Evolutionary conservation across 257 asterid species (phyloP).

Genomic region (Solanum sitiens): DNA sequence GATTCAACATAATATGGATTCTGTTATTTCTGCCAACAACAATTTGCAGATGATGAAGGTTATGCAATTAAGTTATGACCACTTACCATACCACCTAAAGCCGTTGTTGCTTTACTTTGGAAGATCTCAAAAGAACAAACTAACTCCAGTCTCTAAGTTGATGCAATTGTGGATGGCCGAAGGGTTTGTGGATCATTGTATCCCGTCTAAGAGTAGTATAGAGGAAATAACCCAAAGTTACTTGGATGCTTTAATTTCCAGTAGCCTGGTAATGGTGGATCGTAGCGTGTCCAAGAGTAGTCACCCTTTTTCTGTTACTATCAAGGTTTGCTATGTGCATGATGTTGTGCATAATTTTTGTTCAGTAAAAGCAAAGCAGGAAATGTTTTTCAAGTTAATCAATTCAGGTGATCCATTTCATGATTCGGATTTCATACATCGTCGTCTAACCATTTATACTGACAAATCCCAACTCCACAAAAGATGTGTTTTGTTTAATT

Average conservation of each 20-base stretch:
- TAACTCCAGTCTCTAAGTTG: constrained; percentile 8
- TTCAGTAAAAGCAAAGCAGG: constrained; percentile 7
- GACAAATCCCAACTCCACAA: not conserved
- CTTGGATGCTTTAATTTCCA: constrained; percentile 4
- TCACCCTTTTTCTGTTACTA: too few species aligned
- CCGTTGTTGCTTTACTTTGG: constrained; percentile 23
- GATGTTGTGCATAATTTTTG: constrained; percentile 14
- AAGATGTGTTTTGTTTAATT: not conserved
- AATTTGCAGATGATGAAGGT: not conserved
- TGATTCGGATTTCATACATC: not conserved
- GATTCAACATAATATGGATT: not conserved
- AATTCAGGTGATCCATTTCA: not conserved
- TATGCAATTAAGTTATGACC: constrained; percentile 14
- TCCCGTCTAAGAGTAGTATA: not conserved
- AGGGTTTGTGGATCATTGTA: constrained; percentile 12
- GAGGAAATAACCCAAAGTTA: not conserved
- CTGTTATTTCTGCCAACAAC: not conserved
- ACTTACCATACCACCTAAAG: constrained; percentile 13
- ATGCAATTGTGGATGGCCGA: constrained; percentile 15
- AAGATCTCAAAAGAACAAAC: not conserved
- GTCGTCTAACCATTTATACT: not conserved
- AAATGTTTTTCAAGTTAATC: not conserved
- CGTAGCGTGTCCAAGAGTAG: too few species aligned
- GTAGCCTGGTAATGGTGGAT: constrained; percentile 3
- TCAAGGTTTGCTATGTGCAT: constrained; percentile 6